phyloP scores from a whole-genome alignment of 139 green algal species.

The Chlamydomonas sp. region DNA sequence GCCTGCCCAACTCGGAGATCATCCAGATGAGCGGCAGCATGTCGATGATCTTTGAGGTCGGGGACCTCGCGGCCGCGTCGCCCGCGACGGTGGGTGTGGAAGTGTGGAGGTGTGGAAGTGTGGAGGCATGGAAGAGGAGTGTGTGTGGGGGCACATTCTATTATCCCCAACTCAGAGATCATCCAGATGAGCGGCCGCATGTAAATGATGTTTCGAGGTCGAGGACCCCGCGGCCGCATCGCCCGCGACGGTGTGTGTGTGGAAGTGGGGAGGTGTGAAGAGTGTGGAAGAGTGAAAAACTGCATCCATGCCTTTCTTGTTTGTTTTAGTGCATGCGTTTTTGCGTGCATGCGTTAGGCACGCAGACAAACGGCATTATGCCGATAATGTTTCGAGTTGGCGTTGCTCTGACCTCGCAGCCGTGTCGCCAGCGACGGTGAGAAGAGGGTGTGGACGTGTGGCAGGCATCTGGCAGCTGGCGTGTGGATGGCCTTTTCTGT shows the following conservation, averaged over 20 bases:
- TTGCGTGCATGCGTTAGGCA: slow-evolving; percentile 70
- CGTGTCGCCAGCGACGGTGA: slow-evolving; percentile 63
- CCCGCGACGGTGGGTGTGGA: slow-evolving; percentile 74
- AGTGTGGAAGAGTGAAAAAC: too few relatives aligned
- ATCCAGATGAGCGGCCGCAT: slow-evolving; percentile 75
- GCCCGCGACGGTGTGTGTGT: slow-evolving; percentile 71
- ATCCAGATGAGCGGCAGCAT: slow-evolving; percentile 75
- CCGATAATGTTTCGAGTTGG: slow-evolving; percentile 82
- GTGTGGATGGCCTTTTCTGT: too few relatives aligned
- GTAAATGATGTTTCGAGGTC: slow-evolving; percentile 83
- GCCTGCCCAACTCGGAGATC: slow-evolving; percentile 74
- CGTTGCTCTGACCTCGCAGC: slow-evolving; percentile 65
- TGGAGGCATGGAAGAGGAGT: too few relatives aligned
- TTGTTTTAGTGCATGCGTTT: too few relatives aligned
- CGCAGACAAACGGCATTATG: slow-evolving; percentile 71
- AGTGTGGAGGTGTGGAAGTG: too few relatives aligned
- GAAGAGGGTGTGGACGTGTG: too few relatives aligned
- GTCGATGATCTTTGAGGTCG: slow-evolving; percentile 83
- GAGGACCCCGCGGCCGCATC: slow-evolving; percentile 65
- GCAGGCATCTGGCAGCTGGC: too few relatives aligned
- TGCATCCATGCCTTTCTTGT: too few relatives aligned
- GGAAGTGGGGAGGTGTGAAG: too few relatives aligned
- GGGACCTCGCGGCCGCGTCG: slow-evolving; percentile 63
- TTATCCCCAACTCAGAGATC: slow-evolving; percentile 73
- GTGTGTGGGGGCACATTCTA: too few relatives aligned